Evolutionary conservation across 306 rosid genomes (phyloP).

Genomic region (Gastrolobium bilobum): DNA sequence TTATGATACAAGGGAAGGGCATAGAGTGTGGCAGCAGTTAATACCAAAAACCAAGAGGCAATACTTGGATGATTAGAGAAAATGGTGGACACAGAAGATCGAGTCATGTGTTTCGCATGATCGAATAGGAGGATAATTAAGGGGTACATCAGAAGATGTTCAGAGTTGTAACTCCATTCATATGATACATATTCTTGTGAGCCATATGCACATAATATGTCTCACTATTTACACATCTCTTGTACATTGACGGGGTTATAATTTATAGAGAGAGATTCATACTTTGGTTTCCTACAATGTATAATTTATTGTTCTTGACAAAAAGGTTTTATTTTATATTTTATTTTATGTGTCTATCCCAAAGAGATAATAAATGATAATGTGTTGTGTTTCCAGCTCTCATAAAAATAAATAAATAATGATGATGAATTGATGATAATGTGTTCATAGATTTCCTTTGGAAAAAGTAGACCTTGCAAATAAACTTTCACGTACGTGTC

Average conservation of each 20-base stretch:
- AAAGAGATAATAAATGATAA: not conserved
- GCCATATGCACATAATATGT: slow-evolving; percentile 34
- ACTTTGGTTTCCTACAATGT: slow-evolving; percentile 13
- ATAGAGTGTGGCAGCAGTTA: slow-evolving; percentile 29
- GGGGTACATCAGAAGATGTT: slow-evolving; percentile 36
- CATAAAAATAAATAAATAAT: not conserved
- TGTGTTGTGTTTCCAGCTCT: not conserved
- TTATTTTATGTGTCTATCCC: not conserved
- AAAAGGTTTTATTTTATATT: not conserved
- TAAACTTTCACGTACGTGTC: not conserved
- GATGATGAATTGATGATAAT: not conserved
- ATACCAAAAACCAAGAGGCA: slow-evolving; percentile 21
- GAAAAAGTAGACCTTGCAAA: not conserved
- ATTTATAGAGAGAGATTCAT: slow-evolving; percentile 27
- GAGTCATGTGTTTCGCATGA: slow-evolving; percentile 25
- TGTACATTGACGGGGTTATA: slow-evolving; percentile 58
- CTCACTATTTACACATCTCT: slow-evolving; percentile 42
- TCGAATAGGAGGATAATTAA: slow-evolving; percentile 38
- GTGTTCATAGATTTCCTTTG: not conserved
- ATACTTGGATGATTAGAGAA: slow-evolving; percentile 20
- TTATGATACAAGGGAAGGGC: not conserved
- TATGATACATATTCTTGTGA: slow-evolving; percentile 43
- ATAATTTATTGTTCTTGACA: slow-evolving; percentile 2
- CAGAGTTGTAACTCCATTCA: slow-evolving; percentile 20
- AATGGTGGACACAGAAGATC: slow-evolving; percentile 19